A percentile compares a stretch with the other conserved stretches of the same genome.
Conservation (phyloP, 805 yeast genomes). For the Scheffersomyces amazonensis region DNA sequence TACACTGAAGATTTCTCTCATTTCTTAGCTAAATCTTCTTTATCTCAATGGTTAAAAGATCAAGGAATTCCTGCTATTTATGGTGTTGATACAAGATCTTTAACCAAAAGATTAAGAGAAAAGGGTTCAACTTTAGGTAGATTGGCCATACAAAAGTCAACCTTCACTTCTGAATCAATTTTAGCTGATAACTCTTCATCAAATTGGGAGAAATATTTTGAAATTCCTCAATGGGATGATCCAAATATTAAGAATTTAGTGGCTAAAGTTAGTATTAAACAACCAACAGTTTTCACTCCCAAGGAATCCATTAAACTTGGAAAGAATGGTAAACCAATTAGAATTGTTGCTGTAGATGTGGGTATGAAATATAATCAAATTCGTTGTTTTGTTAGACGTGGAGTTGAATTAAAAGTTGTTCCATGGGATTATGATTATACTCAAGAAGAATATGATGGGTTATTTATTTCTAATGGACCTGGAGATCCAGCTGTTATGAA, state of each 20-base stretch:
- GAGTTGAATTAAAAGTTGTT: constrained; percentile 92
- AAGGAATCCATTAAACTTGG: constrained; percentile 48
- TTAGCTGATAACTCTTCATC: constrained; percentile 22
- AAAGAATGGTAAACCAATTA: constrained; percentile 72
- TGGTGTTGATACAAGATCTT: constrained; percentile 95
- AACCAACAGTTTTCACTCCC: constrained; percentile 78
- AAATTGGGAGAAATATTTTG: constrained; percentile 63
- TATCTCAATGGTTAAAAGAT: constrained; percentile 90
- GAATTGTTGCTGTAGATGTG: constrained; percentile 89
- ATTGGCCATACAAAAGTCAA: constrained; percentile 57
- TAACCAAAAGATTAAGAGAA: constrained; percentile 90
- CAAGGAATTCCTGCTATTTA: constrained; percentile 94
- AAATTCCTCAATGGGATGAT: constrained; percentile 85
- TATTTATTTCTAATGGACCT: constrained; percentile 96
- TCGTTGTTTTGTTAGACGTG: constrained; percentile 93
- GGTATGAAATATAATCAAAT: constrained; percentile 98
- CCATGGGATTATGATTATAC: constrained; percentile 93
- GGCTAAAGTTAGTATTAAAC: constrained; percentile 78
- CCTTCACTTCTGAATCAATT: constrained; percentile 26
- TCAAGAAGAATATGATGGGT: constrained; percentile 84
- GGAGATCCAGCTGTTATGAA: constrained; percentile 95
- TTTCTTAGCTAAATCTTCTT: constrained; percentile 85
- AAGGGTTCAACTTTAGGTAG: constrained; percentile 93
- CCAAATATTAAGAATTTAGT: constrained; percentile 92
- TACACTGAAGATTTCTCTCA: constrained; percentile 97